Evolutionary conservation across 768 basidiomycete genomes (phyloP).

Genomic region (Lentinula lateritia): DNA sequence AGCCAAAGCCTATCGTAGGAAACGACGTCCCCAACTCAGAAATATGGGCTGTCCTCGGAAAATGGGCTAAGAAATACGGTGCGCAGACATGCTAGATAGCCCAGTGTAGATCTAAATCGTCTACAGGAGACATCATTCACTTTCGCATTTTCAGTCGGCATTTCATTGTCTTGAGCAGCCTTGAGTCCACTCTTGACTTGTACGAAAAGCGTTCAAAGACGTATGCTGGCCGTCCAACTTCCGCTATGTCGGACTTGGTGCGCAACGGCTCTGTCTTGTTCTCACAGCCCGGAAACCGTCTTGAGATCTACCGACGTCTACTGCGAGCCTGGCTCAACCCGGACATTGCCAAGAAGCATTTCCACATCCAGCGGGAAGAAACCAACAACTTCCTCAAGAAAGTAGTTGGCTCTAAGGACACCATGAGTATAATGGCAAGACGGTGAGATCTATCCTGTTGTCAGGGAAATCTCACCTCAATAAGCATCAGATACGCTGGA

Average conservation of each 20-base stretch:
- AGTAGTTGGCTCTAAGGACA: background rate
- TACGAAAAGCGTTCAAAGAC: background rate
- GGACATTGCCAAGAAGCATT: background rate
- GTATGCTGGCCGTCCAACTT: background rate
- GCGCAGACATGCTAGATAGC: background rate
- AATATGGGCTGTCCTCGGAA: background rate
- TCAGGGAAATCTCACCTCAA: background rate
- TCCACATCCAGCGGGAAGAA: background rate
- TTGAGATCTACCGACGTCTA: background rate
- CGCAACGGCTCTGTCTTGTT: background rate
- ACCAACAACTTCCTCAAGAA: background rate
- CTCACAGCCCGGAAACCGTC: background rate
- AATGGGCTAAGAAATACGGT: background rate
- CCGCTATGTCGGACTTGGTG: background rate
- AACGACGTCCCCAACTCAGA: background rate
- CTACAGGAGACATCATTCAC: background rate
- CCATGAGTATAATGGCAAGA: background rate
- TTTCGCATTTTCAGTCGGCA: background rate
- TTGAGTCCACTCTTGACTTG: background rate
- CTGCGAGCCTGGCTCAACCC: background rate
- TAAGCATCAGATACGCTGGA: conserved; percentile 5
- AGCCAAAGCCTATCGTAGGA: background rate
- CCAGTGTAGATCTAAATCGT: background rate
- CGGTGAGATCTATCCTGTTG: background rate
- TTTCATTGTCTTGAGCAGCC: background rate